Base-by-base conservation (phyloP, 2,329 filamentous ascomycete species). In the Ceratocystiopsis sp. region DNA sequence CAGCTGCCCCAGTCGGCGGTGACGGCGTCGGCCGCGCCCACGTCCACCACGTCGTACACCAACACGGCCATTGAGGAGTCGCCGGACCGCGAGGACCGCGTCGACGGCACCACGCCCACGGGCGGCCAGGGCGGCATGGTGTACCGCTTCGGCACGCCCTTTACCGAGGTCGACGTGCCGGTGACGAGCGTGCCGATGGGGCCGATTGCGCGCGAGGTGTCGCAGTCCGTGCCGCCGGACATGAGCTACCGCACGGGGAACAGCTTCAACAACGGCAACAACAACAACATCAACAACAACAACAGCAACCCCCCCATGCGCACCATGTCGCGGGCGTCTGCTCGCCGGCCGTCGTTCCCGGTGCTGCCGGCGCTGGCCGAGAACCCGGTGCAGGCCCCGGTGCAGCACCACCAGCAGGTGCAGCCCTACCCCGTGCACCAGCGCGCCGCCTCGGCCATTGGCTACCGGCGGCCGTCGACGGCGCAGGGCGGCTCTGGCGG, bases 151-250 rank as follows among this genome's bases (percentile, higher is more conserved):
- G 80, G 76, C n/a, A 93, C 84, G 0, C 86, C 87, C 15, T 83
- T 87, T 58, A 93, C 87, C 2, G 86, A 93, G 55, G 80, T 89
- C 69, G 89, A 95, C 57, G 77, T 87, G 13, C 87, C 89, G 0
- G 63, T 93, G 46, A 91, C 84, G 1, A 72, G 79, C 3, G 67
- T 87, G 37, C 74, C 75, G 1, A 53, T 76, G 15, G 83, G 80
- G 0, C 83, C 83, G 8, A 68, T 93, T 32, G 70, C 80, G 38
- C 80, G 89, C 41, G 80, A 91, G 54, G 67, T 70, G 39, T 93
- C 85, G 21, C 85, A 94, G 59, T 95, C 87, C 6, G 89, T 95
- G 0, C 89, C 89, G 37, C 89, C 89, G 8, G 79, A 93, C 62
- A 94, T 95, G 86, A 79, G 76, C 57, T 94, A 81, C 65, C 74